These are phyloP conservation scores for Scheffersomyces ergatensis DNA, from an alignment of 805 yeast genomes.

Conservation along the genomic window DNA sequence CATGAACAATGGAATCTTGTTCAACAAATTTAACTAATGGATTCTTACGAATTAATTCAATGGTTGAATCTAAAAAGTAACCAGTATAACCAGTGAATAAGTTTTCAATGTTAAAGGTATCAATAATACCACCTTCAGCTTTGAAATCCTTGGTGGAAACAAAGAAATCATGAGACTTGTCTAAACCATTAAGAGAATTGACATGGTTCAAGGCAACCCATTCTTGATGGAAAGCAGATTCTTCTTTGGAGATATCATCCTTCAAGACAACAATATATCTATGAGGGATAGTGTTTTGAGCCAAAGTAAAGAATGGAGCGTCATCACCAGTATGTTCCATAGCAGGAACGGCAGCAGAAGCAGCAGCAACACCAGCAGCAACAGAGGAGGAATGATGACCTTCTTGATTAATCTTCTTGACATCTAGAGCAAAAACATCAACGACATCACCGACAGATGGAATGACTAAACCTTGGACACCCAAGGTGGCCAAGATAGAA, in stretches of 20 bases:
- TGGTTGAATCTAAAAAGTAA: constrained; percentile 68
- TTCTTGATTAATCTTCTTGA: constrained; percentile 5
- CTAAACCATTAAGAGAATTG: constrained; percentile 35
- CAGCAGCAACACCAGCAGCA: background rate
- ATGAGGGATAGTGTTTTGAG: constrained; percentile 57
- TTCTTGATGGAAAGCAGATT: constrained; percentile 62
- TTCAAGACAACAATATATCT: constrained; percentile 87
- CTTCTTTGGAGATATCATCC: constrained; percentile 52
- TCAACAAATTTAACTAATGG: constrained; percentile 70
- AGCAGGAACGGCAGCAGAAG: background rate
- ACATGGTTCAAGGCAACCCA: constrained; percentile 59
- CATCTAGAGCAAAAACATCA: constrained; percentile 29
- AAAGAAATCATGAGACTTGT: constrained; percentile 37
- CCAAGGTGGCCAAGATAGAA: constrained; percentile 40
- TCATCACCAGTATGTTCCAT: background rate
- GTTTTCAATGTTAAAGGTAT: constrained; percentile 58
- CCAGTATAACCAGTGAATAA: constrained; percentile 80
- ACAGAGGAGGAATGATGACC: background rate
- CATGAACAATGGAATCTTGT: constrained; percentile 67
- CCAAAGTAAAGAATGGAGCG: constrained; percentile 51
- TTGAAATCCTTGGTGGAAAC: constrained; percentile 19
- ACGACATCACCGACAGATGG: constrained; percentile 49
- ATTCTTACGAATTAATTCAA: constrained; percentile 68
- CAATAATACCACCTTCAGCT: constrained; percentile 54
- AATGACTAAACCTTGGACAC: constrained; percentile 52